Conservation (phyloP, 176 grass and related monocot genomes). For the Rhynchospora tenuis region DNA sequence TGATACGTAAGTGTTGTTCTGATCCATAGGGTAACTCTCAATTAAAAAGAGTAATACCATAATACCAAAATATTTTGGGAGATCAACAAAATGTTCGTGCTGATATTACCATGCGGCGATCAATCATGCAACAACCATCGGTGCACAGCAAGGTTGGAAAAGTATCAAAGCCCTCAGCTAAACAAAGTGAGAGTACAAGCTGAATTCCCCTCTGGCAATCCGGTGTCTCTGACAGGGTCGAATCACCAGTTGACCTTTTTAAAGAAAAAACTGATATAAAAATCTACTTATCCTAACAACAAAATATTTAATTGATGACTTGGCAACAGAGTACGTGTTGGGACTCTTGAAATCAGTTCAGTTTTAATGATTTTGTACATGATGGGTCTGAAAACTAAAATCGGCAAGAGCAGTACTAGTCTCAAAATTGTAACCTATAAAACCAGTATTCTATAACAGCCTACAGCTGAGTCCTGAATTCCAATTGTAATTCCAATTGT, state of each 20-base stretch:
- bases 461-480: too few species aligned
- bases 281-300: background rate
- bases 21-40: background rate
- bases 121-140: conserved; percentile 95
- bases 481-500: too few species aligned
- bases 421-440: too few species aligned
- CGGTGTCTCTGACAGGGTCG: conserved; percentile 61
- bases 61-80: background rate
- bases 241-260: conserved; percentile 84
- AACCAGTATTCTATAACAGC: too few species aligned
- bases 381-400: background rate
- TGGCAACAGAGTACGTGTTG: background rate
- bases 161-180: conserved; percentile 93
- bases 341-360: background rate
- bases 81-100: conserved; percentile 18
- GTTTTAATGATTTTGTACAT: background rate
- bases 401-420: background rate
- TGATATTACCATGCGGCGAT: conserved; percentile 85
- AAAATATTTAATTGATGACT: background rate
- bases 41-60: background rate
- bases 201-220: conserved; percentile 90
- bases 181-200: conserved; percentile 75
- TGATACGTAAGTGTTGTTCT: background rate
- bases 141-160: conserved; percentile 93
- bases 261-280: background rate